Percentiles rank a stretch among this genome's conserved stretches.
Conservation (phyloP, 2,329 filamentous ascomycete genomes). For the Aspergillus terreus region DNA sequence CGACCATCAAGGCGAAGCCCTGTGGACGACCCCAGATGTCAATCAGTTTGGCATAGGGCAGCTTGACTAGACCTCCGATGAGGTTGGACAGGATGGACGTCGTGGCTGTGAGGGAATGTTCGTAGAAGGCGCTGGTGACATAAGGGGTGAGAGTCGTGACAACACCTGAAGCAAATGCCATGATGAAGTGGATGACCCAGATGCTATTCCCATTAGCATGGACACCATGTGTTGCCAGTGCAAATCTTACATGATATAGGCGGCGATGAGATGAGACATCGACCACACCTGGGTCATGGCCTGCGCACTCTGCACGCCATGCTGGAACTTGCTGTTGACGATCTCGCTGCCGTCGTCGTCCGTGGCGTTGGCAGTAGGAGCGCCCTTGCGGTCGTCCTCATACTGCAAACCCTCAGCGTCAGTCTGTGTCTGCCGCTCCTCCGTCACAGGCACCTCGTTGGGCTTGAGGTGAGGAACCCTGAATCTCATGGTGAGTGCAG, state of each 20-base stretch:
- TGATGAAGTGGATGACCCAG: slow-evolving; percentile 7
- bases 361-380: neutral
- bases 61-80: slow-evolving; percentile 55
- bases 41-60: slow-evolving; percentile 60
- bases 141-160: slow-evolving; percentile 6
- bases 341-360: slow-evolving; percentile 8
- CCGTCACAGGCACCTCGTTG: slow-evolving; percentile 3
- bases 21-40: slow-evolving; percentile 61
- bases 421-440: neutral
- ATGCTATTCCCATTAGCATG: neutral
- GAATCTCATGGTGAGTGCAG: neutral
- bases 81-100: slow-evolving; percentile 53
- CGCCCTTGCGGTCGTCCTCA: neutral
- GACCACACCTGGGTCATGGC: slow-evolving; percentile 16
- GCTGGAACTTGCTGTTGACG: slow-evolving; percentile 12
- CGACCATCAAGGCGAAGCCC: slow-evolving; percentile 50
- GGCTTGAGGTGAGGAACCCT: neutral
- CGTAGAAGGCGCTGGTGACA: slow-evolving; percentile 5
- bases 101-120: slow-evolving; percentile 26
- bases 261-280: slow-evolving; percentile 7
- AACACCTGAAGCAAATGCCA: slow-evolving; percentile 3
- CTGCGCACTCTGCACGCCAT: slow-evolving; percentile 14
- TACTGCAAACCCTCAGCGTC: neutral
- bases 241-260: slow-evolving; percentile 2
- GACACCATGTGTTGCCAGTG: no score